phyloP scores from a whole-genome alignment of 1,284 basidiomycete genomes.

The Bondarzewia mesenterica region DNA sequence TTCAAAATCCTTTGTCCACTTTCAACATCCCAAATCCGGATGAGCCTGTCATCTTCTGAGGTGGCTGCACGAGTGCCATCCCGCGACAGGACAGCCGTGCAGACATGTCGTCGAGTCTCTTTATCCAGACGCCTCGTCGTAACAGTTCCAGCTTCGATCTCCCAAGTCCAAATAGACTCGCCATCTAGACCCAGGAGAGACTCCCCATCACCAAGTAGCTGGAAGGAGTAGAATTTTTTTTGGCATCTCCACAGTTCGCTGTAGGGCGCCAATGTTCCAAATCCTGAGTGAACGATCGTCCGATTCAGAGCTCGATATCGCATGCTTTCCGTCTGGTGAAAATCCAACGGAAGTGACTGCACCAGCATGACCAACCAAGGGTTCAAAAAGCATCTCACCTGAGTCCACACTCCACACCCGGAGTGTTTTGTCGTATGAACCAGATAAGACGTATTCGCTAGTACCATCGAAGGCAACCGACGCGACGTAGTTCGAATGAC shows the following conservation, averaged over 20 bases:
- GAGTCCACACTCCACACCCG: conserved; percentile 16
- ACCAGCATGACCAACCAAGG: conserved; percentile 12
- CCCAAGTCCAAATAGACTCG: too few relatives aligned
- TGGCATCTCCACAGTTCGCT: conserved; percentile 6
- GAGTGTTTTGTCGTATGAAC: conserved; percentile 16
- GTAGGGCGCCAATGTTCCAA: background rate
- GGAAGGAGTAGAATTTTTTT: background rate
- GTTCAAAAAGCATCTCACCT: conserved; percentile 4
- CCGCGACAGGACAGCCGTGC: background rate
- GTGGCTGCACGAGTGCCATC: background rate
- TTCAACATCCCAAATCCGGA: background rate
- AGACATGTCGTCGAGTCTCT: background rate
- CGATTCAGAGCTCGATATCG: conserved; percentile 10
- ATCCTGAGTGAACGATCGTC: conserved; percentile 3
- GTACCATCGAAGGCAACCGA: conserved; percentile 16
- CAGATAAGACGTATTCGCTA: conserved; percentile 13
- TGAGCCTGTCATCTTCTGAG: background rate
- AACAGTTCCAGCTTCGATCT: too few relatives aligned
- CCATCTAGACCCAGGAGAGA: background rate
- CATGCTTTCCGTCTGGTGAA: conserved; percentile 11
- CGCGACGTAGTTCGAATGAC: conserved; percentile 10
- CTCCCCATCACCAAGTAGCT: background rate
- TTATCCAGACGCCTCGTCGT: too few relatives aligned
- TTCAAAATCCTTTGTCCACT: background rate
- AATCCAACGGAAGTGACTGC: conserved; percentile 11